These are phyloP conservation scores for Solioccasus polychromus DNA, from an alignment of 768 basidiomycete genomes.

Conservation along the genomic window DNA sequence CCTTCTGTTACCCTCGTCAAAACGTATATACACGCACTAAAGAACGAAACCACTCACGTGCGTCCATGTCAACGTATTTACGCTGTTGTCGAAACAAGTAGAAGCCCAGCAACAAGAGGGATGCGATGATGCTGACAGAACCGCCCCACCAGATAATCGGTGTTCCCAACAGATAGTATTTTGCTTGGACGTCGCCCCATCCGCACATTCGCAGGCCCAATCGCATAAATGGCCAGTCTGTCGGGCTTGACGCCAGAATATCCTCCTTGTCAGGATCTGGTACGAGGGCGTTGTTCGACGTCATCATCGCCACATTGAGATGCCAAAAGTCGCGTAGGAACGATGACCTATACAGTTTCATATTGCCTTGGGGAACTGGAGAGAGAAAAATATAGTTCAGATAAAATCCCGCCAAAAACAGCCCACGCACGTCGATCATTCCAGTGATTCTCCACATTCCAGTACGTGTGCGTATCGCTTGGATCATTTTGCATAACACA, in stretches of 20 bases:
- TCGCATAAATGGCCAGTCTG: slow-evolving; percentile 91
- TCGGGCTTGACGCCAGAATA: slow-evolving; percentile 88
- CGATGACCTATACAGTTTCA: slow-evolving; percentile 82
- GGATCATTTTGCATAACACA: slow-evolving; percentile 88
- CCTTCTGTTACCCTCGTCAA: slow-evolving; percentile 49
- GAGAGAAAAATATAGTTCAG: slow-evolving; percentile 6
- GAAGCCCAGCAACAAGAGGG: slow-evolving; percentile 48
- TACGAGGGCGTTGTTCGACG: slow-evolving; percentile 96
- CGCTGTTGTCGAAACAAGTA: slow-evolving; percentile 85
- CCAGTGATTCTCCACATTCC: slow-evolving; percentile 99
- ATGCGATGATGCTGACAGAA: slow-evolving; percentile 59
- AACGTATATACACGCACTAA: neutral
- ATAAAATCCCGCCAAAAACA: neutral
- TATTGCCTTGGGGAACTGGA: slow-evolving; percentile 85
- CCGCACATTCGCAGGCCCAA: slow-evolving; percentile 96
- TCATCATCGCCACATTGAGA: slow-evolving; percentile 99
- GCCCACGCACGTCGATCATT: slow-evolving; percentile 78
- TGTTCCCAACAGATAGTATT: slow-evolving; percentile 94
- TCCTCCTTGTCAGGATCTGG: slow-evolving; percentile 99
- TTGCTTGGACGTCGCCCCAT: slow-evolving; percentile 83
- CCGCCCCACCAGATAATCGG: slow-evolving; percentile 91
- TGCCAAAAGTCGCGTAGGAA: slow-evolving; percentile 99
- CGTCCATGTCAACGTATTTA: slow-evolving; percentile 88
- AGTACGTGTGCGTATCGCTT: slow-evolving; percentile 81
- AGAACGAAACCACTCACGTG: slow-evolving; percentile 49